A percentile compares a stretch with the other conserved stretches of the same genome.
Conservation (phyloP, 148 eudicot genomes). For the Rhododendron mucronatum region DNA sequence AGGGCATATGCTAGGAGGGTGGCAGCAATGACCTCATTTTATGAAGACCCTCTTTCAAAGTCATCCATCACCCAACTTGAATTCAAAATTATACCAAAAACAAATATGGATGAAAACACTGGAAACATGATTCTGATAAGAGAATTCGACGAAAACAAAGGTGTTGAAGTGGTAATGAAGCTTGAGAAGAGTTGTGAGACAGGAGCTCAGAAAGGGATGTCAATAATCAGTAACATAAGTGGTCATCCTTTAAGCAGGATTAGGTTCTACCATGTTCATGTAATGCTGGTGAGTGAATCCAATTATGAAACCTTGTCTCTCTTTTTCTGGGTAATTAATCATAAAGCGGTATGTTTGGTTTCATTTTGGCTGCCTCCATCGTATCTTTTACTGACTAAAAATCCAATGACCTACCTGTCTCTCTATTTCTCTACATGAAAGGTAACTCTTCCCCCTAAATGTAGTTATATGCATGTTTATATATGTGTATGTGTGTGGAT, state of each 20-base stretch:
- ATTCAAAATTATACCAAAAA: neutral
- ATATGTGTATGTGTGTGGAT: neutral
- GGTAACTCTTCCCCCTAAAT: neutral
- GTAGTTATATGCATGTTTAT: neutral
- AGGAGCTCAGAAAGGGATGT: conserved; percentile 5
- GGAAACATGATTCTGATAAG: conserved; percentile 9
- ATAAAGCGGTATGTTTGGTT: neutral
- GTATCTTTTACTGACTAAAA: neutral
- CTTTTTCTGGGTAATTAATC: neutral
- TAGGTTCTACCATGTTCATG: conserved; percentile 10
- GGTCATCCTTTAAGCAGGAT: conserved; percentile 9
- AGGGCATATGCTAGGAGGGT: neutral
- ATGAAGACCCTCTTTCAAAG: neutral
- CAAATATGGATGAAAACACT: neutral
- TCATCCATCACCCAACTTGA: neutral
- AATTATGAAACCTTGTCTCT: neutral
- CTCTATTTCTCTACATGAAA: neutral
- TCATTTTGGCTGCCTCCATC: neutral
- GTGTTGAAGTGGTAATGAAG: neutral
- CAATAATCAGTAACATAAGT: neutral
- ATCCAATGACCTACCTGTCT: neutral
- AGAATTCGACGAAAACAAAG: conserved; percentile 14
- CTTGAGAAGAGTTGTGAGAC: conserved; percentile 13
- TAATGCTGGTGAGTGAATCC: conserved; percentile 15
- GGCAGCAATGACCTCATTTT: neutral